A percentile compares a stretch with the other conserved stretches of the same genome.
Conservation (phyloP, 192 early-diverging fungal species). For the Coemansia sp. region DNA sequence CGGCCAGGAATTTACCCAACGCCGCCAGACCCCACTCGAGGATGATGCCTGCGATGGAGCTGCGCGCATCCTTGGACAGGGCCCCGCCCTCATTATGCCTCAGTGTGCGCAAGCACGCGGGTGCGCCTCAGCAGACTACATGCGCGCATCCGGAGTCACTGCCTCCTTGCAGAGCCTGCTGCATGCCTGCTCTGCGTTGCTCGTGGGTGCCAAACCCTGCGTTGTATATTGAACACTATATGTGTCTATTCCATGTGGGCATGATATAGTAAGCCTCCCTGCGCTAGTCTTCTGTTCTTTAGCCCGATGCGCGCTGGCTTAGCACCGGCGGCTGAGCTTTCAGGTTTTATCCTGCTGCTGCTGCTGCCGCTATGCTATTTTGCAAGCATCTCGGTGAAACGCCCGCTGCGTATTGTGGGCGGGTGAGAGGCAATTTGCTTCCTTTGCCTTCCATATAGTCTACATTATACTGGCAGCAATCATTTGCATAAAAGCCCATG, state of each 20-base stretch:
- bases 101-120: too few relatives aligned
- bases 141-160: not conserved
- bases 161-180: not conserved
- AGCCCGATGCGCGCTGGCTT: slow-evolving; percentile 2
- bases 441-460: not conserved
- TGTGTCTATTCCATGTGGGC: slow-evolving; percentile 7
- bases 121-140: too few relatives aligned
- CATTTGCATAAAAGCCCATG: not conserved
- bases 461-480: not conserved
- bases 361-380: not conserved
- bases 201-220: not conserved
- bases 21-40: too few relatives aligned
- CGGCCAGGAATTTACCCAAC: too few relatives aligned
- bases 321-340: not conserved
- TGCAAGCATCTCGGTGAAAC: not conserved
- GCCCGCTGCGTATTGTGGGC: not conserved
- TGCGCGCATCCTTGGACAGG: too few relatives aligned
- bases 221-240: slow-evolving; percentile 21
- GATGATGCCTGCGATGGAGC: too few relatives aligned
- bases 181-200: not conserved
- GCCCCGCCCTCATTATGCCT: too few relatives aligned
- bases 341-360: not conserved
- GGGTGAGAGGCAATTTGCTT: not conserved
- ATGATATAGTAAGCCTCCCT: slow-evolving; percentile 18
- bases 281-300: slow-evolving; percentile 3